Conservation (phyloP, 805 yeast species). For the Teunomyces barrocoloradensis region DNA sequence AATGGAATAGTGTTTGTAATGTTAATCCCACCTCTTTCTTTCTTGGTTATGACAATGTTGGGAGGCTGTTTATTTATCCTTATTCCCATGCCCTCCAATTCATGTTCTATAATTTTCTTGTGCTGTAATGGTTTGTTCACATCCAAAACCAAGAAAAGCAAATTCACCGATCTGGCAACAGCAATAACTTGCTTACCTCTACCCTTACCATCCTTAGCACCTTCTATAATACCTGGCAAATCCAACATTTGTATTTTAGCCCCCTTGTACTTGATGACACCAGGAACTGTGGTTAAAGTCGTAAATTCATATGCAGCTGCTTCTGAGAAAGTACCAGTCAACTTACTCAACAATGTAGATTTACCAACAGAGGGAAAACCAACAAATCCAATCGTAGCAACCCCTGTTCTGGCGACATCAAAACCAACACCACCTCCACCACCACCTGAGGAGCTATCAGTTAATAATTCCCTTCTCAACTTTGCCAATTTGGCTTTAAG, state of each 20-base stretch:
- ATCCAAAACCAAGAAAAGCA: slow-evolving; percentile 89
- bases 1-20: slow-evolving; percentile 92
- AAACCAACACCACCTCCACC: slow-evolving; percentile 94
- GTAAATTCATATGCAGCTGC: slow-evolving; percentile 99
- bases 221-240: slow-evolving; percentile 87
- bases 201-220: slow-evolving; percentile 90
- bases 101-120: slow-evolving; percentile 90
- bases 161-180: slow-evolving; percentile 96
- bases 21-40: slow-evolving; percentile 94
- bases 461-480: slow-evolving; percentile 82
- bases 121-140: slow-evolving; percentile 95
- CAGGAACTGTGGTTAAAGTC: slow-evolving; percentile 95
- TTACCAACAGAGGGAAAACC: slow-evolving; percentile 98
- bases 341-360: slow-evolving; percentile 77
- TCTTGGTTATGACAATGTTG: slow-evolving; percentile 84
- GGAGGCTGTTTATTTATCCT: slow-evolving; percentile 91
- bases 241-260: slow-evolving; percentile 96
- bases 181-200: slow-evolving; percentile 97
- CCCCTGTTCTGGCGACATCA: slow-evolving; percentile 99
- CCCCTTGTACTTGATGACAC: slow-evolving; percentile 92
- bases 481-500: slow-evolving; percentile 95
- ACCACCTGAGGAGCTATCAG: slow-evolving; percentile 63
- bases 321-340: slow-evolving; percentile 95
- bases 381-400: slow-evolving; percentile 94
- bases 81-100: slow-evolving; percentile 96